Evolutionary conservation across 306 rosid species (phyloP), one percentile per base, ranked within the genome.

Genomic region (Cyclanthera cordifolia): DNA sequence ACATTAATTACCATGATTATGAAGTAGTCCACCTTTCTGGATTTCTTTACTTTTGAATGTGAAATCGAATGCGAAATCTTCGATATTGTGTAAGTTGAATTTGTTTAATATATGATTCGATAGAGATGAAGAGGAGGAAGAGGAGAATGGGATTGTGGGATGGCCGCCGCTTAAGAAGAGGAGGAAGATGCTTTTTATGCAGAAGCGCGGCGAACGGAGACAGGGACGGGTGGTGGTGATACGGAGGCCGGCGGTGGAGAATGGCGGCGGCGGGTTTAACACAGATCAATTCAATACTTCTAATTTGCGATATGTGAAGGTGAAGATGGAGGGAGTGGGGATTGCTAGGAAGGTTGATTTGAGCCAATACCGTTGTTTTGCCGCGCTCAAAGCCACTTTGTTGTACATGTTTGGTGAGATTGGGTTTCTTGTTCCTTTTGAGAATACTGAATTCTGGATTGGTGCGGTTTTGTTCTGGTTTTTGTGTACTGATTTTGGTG

Each of bases 281-380:
- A 65, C 80, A 49, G 67, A 69, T 77, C 2, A 73, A 66, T 46
- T 72, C 8, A 3, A 73, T n/a, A n/a, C 59, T 39, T 72, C 15
- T 2, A 75, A 59, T 46, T 74, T 71, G 9, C 57, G 67, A 61
- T 86, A 77, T 69, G 91, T 93, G 47, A 93, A 93, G 78, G 95
- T 89, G 75, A 89, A 84, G 81, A 90, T 93, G 98, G 98, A 93
- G 46, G 98, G 96, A 54, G 85, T 82, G 10, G 91, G 84, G 43
- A 93, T 93, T 6, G 95, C 85, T 8, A 72, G 98, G 68, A 93
- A 93, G 77, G 67, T 93, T 67, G 85, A 93, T 77, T 74, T 93
- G 0, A 49, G 67, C 46, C 56, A 47, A 72, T 84, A 93, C 45
- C 79, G 71, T 30, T 82, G 82, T 6, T 87, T 93, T 58, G 71